These are phyloP conservation scores for Backusella psychrophila DNA, from an alignment of 192 early-diverging fungal species.

Conservation along the genomic window DNA sequence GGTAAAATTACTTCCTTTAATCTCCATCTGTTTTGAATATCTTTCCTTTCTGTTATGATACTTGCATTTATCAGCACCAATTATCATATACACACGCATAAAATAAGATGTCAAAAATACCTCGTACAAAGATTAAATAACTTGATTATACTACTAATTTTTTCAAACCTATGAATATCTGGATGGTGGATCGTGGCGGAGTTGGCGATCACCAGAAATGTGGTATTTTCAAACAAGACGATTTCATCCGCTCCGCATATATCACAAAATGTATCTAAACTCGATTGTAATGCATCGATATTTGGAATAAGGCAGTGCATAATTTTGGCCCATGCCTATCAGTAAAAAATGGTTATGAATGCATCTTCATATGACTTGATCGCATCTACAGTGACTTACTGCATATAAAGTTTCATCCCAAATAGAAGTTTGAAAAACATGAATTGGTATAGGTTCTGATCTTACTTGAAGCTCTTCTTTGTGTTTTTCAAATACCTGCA, in stretches of 20 bases:
- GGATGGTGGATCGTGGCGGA: conserved; percentile 56
- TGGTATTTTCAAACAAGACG: conserved; percentile 91
- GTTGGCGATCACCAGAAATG: conserved; percentile 93
- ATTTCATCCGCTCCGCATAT: conserved; percentile 94
- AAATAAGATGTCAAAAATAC: not conserved
- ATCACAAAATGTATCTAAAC: conserved; percentile 75
- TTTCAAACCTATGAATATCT: conserved; percentile 87
- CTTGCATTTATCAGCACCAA: conserved; percentile 20
- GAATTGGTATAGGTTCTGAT: conserved; percentile 67
- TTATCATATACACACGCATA: not conserved
- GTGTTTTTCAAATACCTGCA: conserved; percentile 64
- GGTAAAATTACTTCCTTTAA: conserved; percentile 70
- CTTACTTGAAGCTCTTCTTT: conserved; percentile 62
- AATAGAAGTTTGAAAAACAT: conserved; percentile 77
- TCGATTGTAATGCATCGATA: conserved; percentile 72
- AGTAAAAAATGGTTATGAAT: not conserved
- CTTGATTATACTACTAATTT: conserved; percentile 89
- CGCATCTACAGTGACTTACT: conserved; percentile 30
- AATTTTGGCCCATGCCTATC: conserved; percentile 93
- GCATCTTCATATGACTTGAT: not conserved
- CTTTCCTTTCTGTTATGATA: not conserved
- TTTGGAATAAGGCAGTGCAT: conserved; percentile 96
- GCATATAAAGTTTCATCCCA: conserved; percentile 92
- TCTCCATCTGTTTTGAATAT: conserved; percentile 82
- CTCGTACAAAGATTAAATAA: conserved; percentile 87